Percentiles rank a stretch among this genome's conserved stretches.
Conservation (phyloP, 257 asterid species). For the Fraxinus americana region DNA sequence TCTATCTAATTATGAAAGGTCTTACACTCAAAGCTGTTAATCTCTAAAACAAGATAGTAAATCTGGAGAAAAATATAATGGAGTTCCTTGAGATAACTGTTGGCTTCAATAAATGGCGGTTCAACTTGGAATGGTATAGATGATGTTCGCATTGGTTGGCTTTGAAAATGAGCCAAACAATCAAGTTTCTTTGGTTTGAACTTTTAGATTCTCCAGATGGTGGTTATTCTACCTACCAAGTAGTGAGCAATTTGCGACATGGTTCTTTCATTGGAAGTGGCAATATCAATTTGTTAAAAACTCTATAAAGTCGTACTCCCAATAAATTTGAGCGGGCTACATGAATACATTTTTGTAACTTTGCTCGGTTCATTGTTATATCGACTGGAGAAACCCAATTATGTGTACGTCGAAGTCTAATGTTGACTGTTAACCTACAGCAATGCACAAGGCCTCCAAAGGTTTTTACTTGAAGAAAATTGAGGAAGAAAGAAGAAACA, state of each 20-base stretch:
- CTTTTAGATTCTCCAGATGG: background rate
- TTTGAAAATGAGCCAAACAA: background rate
- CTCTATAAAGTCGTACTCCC: background rate
- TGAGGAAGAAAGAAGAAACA: background rate
- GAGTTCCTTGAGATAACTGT: background rate
- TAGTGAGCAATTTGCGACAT: background rate
- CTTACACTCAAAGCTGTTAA: background rate
- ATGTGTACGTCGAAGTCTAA: background rate
- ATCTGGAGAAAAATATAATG: background rate
- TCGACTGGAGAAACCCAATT: background rate
- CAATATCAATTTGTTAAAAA: background rate
- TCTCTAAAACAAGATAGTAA: background rate
- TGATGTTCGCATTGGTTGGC: background rate
- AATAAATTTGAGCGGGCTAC: background rate
- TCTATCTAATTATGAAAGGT: background rate
- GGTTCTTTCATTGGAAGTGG: background rate
- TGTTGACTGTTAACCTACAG: background rate
- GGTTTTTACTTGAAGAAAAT: background rate
- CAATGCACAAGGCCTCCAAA: background rate
- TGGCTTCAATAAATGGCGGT: background rate
- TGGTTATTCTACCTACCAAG: background rate
- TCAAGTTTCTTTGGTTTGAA: background rate
- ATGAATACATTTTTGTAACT: background rate
- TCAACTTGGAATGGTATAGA: background rate
- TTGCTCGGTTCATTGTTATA: background rate